Conservation (phyloP, 2,329 filamentous ascomycete genomes). For the Purpureocillium lavendulum region DNA sequence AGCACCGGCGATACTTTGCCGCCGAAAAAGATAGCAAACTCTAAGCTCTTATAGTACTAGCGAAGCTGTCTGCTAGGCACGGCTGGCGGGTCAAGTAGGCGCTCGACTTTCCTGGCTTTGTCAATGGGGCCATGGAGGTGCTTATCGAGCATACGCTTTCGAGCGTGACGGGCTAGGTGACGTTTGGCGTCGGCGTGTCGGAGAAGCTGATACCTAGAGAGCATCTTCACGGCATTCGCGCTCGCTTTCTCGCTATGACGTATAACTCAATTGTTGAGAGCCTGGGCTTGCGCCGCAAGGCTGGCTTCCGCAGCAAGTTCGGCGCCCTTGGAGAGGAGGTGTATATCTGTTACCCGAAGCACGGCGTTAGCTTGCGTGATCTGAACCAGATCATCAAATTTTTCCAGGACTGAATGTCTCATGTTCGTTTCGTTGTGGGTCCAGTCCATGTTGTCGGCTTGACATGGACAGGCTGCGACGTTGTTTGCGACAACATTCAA, state of each 20-base stretch:
- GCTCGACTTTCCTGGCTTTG: slow-evolving; percentile 82
- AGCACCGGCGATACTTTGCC: slow-evolving; percentile 80
- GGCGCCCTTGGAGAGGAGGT: slow-evolving; percentile 76
- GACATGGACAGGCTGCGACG: no score
- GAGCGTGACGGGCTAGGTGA: slow-evolving; percentile 50
- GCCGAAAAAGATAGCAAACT: slow-evolving; percentile 68
- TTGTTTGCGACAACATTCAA: no score
- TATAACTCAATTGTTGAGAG: slow-evolving; percentile 79
- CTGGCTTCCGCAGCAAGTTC: slow-evolving; percentile 85
- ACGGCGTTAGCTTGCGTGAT: slow-evolving; percentile 74
- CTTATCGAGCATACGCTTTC: slow-evolving; percentile 64
- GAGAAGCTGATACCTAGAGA: slow-evolving; percentile 68
- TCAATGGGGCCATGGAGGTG: slow-evolving; percentile 81
- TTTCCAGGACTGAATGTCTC: slow-evolving; percentile 75
- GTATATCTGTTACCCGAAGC: slow-evolving; percentile 83
- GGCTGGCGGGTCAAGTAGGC: slow-evolving; percentile 95
- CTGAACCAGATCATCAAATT: slow-evolving; percentile 83
- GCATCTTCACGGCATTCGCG: slow-evolving; percentile 71
- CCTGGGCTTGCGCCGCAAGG: slow-evolving; percentile 75
- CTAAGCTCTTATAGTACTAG: slow-evolving; percentile 70
- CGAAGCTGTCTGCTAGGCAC: slow-evolving; percentile 69
- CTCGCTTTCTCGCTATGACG: slow-evolving; percentile 72
- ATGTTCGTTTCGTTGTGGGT: no score
- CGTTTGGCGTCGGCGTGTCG: slow-evolving; percentile 79
- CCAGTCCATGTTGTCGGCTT: no score